These are phyloP conservation scores for Dendrocalamus latiflorus DNA, from an alignment of 202 grass and related monocot genomes.

Conservation along the genomic window DNA sequence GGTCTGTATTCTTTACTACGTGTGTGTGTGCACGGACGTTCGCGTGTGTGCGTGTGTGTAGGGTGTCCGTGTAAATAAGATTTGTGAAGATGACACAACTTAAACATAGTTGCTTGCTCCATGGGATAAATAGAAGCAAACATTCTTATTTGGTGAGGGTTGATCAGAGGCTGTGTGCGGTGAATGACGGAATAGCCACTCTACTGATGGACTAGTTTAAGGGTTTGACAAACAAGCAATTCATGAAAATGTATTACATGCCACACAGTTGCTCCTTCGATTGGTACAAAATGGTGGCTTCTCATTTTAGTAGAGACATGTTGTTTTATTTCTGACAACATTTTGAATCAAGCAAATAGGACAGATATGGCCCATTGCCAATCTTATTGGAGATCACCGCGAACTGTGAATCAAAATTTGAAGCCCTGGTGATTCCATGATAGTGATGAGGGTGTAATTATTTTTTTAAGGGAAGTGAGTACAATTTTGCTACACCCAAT, in stretches of 20 bases:
- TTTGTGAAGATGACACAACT: neutral
- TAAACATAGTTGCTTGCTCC: neutral
- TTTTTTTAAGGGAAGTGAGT: no score
- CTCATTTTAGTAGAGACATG: neutral
- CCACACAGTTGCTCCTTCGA: neutral
- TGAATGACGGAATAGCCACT: neutral
- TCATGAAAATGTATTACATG: neutral
- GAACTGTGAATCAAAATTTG: neutral
- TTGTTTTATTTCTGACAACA: neutral
- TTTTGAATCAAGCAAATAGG: neutral
- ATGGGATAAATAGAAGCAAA: neutral
- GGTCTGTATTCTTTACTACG: neutral
- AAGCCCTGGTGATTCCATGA: neutral
- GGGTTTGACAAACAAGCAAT: neutral
- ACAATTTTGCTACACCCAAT: neutral
- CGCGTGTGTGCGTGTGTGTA: neutral
- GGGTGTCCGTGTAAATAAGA: neutral
- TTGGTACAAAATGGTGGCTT: neutral
- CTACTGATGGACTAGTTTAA: neutral
- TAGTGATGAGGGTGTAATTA: neutral
- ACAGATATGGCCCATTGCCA: neutral
- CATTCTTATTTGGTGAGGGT: neutral
- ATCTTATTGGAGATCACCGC: neutral
- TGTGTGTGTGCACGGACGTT: neutral
- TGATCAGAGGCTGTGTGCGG: neutral